Conservation (phyloP, 2,329 filamentous ascomycete genomes). For the Dendryphion nanum region DNA sequence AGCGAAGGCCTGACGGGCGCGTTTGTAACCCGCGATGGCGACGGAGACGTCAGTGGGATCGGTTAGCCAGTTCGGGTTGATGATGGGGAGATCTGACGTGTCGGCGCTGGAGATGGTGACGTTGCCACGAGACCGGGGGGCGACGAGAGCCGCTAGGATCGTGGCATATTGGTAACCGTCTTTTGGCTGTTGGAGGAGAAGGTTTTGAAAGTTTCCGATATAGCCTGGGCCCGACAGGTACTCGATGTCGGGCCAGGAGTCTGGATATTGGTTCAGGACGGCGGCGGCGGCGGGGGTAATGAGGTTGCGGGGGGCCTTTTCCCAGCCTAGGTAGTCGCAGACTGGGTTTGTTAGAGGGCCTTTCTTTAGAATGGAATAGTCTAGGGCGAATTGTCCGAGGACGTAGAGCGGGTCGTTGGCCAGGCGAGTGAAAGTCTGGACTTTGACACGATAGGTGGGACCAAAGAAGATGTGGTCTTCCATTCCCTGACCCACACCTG, state of each 20-base stretch:
- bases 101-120: conserved; percentile 32
- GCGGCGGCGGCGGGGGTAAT: conserved; percentile 8
- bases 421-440: conserved; percentile 13
- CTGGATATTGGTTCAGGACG: conserved; percentile 11
- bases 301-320: conserved; percentile 16
- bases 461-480: conserved; percentile 21
- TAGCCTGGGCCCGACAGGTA: conserved; percentile 15
- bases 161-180: conserved; percentile 32
- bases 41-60: conserved; percentile 29
- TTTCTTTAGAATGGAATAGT: conserved; percentile 8
- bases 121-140: conserved; percentile 35
- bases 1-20: conserved; percentile 26
- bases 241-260: conserved; percentile 28
- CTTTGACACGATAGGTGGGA: conserved; percentile 15
- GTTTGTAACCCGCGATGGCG: conserved; percentile 29
- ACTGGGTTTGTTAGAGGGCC: conserved; percentile 19
- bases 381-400: conserved; percentile 15
- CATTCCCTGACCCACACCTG: conserved; percentile 28
- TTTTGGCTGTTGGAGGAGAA: conserved; percentile 18
- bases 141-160: conserved; percentile 28
- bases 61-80: conserved; percentile 39
- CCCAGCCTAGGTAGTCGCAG: conserved; percentile 24
- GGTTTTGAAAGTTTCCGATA: conserved; percentile 16
- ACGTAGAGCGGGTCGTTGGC: conserved; percentile 14
- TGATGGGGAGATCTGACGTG: conserved; percentile 22